phyloP scores from a whole-genome alignment of 768 basidiomycete species.

The Lactarius quietus region DNA sequence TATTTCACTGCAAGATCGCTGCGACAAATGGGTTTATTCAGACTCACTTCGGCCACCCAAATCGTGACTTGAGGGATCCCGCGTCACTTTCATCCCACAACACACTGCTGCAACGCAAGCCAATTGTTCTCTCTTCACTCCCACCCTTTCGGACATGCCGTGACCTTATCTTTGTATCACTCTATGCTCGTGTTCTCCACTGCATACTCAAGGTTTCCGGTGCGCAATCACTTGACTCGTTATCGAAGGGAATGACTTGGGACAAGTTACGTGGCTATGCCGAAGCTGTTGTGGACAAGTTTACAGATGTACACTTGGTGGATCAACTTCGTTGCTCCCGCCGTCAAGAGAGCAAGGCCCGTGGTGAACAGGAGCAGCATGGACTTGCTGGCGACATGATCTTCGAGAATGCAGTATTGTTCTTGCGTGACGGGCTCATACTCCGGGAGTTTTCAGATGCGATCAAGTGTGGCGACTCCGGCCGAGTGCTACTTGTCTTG shows the following conservation, averaged over 20 bases:
- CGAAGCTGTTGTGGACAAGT: not conserved
- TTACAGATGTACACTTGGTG: not conserved
- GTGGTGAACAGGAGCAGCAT: not conserved
- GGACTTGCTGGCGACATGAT: slow-evolving; percentile 7
- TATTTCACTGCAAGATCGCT: no score
- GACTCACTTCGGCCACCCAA: no score
- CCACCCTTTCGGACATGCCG: slow-evolving; percentile 33
- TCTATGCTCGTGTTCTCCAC: slow-evolving; percentile 32
- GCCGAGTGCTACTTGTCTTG: slow-evolving; percentile 13
- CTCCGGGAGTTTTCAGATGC: no score
- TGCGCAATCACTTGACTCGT: no score
- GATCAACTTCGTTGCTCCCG: not conserved
- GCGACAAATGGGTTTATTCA: no score
- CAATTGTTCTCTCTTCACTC: slow-evolving; percentile 31
- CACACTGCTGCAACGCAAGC: slow-evolving; percentile 25
- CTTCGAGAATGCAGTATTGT: slow-evolving; percentile 18
- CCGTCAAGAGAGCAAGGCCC: not conserved
- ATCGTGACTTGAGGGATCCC: no score
- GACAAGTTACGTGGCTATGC: no score
- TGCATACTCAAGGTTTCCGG: slow-evolving; percentile 21
- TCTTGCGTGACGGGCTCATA: no score
- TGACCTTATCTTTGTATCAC: slow-evolving; percentile 33
- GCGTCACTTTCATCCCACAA: no score
- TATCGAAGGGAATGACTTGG: no score
- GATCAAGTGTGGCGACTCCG: slow-evolving; percentile 26